Base-by-base conservation (phyloP, 208 protist species). In the Blechomonas ayalai region DNA sequence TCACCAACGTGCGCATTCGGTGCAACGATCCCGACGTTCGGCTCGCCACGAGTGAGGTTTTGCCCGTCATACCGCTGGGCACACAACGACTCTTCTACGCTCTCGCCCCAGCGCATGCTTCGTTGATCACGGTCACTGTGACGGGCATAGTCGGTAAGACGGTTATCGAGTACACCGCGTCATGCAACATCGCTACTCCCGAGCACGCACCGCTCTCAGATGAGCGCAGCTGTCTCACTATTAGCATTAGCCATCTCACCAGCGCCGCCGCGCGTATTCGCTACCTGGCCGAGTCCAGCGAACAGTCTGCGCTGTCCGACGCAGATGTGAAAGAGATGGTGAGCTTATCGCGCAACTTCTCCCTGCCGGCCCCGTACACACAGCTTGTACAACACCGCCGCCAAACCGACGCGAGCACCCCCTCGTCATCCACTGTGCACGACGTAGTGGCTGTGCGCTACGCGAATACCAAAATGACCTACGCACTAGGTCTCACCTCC, bases 361-460 rank as follows among this genome's bases (percentile, higher is more conserved):
- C 46, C 36, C 26, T 85, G 24, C 67, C 70, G 12, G 70, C 67
- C 6, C 81, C 76, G 3, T 81, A 66, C 54, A 90, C 81, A 3
- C 59, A 64, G 15, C 68, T 85, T 41, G 32, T 64, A 24, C 64
- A 69, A 48, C 38, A 16, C 7, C 44, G 44, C 1, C 36, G 38
- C 9, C 18, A 39, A 7, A 32, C 22, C 0, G n/a, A 38, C 0
- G 32, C 18, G 10, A 25, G 15, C 9, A 24, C 9, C 1, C n/a
- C n/a, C n/a, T n/a, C 49, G 51, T 6, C 63, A 64, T 28, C 24
- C 40, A n/a, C 59, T 54, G 12, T 50, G 67, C 10, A 45, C 24
- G 23, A 39, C 38, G 24, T 41, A 18, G 4, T 47, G 9, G 42
- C 42, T 6, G 24, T 47, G 42, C 42, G 42, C 9, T 34, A 36